Conservation (phyloP, 2,329 filamentous ascomycete species). For the Furcasterigmium sp. region DNA sequence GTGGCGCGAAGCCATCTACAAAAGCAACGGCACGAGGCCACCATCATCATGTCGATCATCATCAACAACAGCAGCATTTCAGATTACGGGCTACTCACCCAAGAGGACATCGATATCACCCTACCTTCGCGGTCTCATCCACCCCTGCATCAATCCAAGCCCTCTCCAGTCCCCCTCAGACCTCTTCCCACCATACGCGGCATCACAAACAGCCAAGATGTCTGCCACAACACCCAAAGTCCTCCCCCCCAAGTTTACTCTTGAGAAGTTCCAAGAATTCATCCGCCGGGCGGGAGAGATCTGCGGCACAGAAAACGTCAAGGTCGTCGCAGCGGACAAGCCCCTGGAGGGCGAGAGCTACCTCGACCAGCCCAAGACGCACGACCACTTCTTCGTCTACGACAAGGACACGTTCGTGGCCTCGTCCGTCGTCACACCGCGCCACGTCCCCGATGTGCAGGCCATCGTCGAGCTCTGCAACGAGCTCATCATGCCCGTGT, state of each 20-base stretch:
- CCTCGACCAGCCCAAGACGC: constrained; percentile 17
- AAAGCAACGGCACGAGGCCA: no score
- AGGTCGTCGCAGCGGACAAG: constrained; percentile 7
- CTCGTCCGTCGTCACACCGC: constrained; percentile 27
- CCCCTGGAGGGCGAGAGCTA: constrained; percentile 12
- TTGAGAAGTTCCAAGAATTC: constrained; percentile 16
- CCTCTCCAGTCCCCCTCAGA: not conserved
- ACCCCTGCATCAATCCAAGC: not conserved
- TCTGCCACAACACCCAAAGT: constrained; percentile 2
- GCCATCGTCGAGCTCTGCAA: constrained; percentile 28
- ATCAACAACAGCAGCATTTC: not conserved
- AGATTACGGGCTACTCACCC: no score
- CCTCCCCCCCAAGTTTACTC: constrained; percentile 9
- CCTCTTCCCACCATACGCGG: not conserved
- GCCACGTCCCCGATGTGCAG: constrained; percentile 37
- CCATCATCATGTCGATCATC: not conserved
- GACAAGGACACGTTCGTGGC: constrained; percentile 36
- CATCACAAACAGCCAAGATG: constrained; percentile 5
- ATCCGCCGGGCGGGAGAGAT: constrained; percentile 11
- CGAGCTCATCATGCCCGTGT: constrained; percentile 26
- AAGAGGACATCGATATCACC: no score
- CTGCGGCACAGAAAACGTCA: constrained; percentile 18
- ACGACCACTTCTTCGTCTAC: constrained; percentile 32
- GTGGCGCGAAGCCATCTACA: no score
- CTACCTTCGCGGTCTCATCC: no score